Conservation (phyloP, 164 flowering plant genomes). For the Tetracentron sinense region DNA sequence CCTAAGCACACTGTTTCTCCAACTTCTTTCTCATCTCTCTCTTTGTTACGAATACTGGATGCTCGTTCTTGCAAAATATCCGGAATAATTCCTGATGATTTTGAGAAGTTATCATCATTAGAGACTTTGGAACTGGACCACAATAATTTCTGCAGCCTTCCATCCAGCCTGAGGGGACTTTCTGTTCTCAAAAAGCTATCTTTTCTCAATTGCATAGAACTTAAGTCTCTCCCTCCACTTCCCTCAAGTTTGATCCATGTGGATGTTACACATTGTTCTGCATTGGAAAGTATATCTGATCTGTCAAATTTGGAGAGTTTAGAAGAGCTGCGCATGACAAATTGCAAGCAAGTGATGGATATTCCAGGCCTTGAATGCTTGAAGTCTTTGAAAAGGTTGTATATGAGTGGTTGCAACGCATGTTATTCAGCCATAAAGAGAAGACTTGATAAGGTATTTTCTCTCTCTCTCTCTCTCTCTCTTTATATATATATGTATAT, state of each 20-base stretch:
- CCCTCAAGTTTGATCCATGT: constrained; percentile 32
- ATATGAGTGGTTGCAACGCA: constrained; percentile 28
- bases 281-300: constrained; percentile 29
- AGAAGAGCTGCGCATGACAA: constrained; percentile 24
- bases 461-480: constrained; percentile 1
- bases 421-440: constrained; percentile 16
- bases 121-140: constrained; percentile 25
- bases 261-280: constrained; percentile 22
- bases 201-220: constrained; percentile 24
- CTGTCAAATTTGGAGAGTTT: constrained; percentile 28
- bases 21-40: constrained; percentile 32
- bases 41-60: constrained; percentile 25
- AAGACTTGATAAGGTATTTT: constrained; percentile 20
- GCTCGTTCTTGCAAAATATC: constrained; percentile 32
- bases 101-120: constrained; percentile 33
- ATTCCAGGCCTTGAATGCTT: constrained; percentile 39
- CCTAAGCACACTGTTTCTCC: constrained; percentile 17
- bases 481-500: too few relatives aligned
- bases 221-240: constrained; percentile 35
- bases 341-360: constrained; percentile 30
- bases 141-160: constrained; percentile 34
- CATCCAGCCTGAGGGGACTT: constrained; percentile 34
- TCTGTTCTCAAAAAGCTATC: constrained; percentile 23
- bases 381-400: constrained; percentile 35
- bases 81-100: constrained; percentile 33